Conservation (phyloP, 345 rosid species). For the Salix koriyanagi region DNA sequence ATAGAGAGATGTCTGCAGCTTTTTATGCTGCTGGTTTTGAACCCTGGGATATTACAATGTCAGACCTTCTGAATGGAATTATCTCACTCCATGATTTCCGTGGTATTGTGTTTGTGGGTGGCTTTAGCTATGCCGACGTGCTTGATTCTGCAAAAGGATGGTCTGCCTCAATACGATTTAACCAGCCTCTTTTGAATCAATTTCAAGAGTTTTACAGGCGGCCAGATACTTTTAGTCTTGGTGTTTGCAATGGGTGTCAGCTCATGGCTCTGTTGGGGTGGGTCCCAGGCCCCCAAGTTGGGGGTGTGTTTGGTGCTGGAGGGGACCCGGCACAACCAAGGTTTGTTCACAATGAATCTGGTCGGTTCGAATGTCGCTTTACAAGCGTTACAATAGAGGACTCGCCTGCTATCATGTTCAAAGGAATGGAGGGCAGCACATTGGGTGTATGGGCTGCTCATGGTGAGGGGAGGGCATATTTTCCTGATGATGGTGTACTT, state of each 20-base stretch:
- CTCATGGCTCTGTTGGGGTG: slow-evolving; percentile 91
- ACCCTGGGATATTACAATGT: slow-evolving; percentile 92
- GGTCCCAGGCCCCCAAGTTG: slow-evolving; percentile 90
- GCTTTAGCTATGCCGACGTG: slow-evolving; percentile 91
- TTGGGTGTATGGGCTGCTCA: slow-evolving; percentile 97
- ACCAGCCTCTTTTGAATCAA: slow-evolving; percentile 62
- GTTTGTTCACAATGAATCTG: slow-evolving; percentile 90
- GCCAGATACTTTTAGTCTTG: slow-evolving; percentile 84
- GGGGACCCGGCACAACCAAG: slow-evolving; percentile 81
- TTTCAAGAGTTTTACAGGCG: slow-evolving; percentile 86
- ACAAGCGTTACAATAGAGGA: slow-evolving; percentile 66
- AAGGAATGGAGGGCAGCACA: slow-evolving; percentile 95
- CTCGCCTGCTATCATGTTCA: slow-evolving; percentile 84
- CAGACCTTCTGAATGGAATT: slow-evolving; percentile 69
- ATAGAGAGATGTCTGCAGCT: slow-evolving; percentile 94
- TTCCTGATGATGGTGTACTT: slow-evolving; percentile 80
- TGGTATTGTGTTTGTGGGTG: slow-evolving; percentile 90
- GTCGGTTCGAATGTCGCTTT: slow-evolving; percentile 89
- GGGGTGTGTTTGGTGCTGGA: slow-evolving; percentile 69
- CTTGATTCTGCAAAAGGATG: slow-evolving; percentile 98
- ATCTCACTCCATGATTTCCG: slow-evolving; percentile 60
- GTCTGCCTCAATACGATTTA: slow-evolving; percentile 91
- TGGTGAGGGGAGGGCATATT: slow-evolving; percentile 92
- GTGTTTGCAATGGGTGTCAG: slow-evolving; percentile 94
- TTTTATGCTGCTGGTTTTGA: slow-evolving; percentile 87